A percentile compares a stretch with the other conserved stretches of the same genome.
Conservation (phyloP, 345 rosid genomes). For the Syzygium jambos region DNA sequence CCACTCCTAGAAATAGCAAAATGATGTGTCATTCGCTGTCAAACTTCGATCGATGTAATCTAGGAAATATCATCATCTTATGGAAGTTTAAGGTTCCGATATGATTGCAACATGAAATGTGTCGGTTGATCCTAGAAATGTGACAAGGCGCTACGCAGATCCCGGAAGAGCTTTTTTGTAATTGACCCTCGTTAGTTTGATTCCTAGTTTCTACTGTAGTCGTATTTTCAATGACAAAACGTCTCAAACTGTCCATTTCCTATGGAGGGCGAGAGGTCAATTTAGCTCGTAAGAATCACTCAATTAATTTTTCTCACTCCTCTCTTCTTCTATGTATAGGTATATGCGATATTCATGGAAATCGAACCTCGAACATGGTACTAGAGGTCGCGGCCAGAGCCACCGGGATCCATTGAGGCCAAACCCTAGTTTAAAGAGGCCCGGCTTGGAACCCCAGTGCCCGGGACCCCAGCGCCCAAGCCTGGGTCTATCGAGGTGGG, state of each 20-base stretch:
- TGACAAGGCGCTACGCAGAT: neutral
- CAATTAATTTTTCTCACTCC: neutral
- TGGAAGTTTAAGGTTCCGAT: neutral
- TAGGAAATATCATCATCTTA: neutral
- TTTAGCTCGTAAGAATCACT: neutral
- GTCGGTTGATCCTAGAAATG: neutral
- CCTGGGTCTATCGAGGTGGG: too few relatives aligned
- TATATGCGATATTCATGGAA: neutral
- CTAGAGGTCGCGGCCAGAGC: neutral
- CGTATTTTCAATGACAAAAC: neutral
- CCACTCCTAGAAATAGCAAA: neutral
- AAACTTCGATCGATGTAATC: neutral
- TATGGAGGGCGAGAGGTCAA: neutral
- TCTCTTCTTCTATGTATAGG: neutral
- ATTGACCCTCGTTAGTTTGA: neutral
- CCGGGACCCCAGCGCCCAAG: too few relatives aligned
- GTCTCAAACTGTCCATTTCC: neutral
- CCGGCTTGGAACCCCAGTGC: too few relatives aligned
- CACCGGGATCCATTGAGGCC: too few relatives aligned
- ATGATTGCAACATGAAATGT: neutral
- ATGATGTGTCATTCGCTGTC: neutral
- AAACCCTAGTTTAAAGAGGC: too few relatives aligned
- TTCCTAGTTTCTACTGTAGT: neutral
- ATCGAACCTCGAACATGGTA: neutral
- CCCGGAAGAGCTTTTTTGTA: neutral